Conservation (phyloP, 352 stramenopile genomes). For the Pythium sp. region DNA sequence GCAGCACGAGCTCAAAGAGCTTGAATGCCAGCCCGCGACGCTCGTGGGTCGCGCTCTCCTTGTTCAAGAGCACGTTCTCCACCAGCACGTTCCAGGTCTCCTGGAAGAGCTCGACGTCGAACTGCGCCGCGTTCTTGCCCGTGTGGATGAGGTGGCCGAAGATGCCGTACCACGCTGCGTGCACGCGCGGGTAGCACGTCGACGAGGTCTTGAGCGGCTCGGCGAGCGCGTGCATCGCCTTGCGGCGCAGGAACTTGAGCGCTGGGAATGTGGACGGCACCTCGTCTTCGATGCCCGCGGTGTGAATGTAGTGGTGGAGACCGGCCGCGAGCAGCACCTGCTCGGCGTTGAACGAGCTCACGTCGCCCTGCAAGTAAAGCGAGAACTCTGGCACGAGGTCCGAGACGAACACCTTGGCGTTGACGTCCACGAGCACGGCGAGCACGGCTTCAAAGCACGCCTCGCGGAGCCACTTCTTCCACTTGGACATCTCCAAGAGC, state of each 20-base stretch:
- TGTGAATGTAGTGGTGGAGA: constrained; percentile 65
- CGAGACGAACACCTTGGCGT: constrained; percentile 45
- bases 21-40: constrained; percentile 78
- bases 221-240: constrained; percentile 57
- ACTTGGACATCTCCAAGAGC: constrained; percentile 48
- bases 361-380: constrained; percentile 29
- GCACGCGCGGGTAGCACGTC: constrained; percentile 68
- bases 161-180: constrained; percentile 74
- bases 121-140: constrained; percentile 26
- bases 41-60: constrained; percentile 60
- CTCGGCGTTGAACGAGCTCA: constrained; percentile 62
- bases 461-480: constrained; percentile 88
- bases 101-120: constrained; percentile 70
- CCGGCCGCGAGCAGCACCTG: constrained; percentile 77
- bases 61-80: constrained; percentile 65
- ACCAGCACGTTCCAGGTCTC: constrained; percentile 81
- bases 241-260: constrained; percentile 44
- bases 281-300: constrained; percentile 33
- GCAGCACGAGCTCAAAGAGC: constrained; percentile 74
- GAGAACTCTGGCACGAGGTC: constrained; percentile 35
- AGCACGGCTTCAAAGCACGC: constrained; percentile 71
- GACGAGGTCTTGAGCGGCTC: constrained; percentile 71
- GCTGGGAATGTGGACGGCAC: constrained; percentile 41
- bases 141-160: constrained; percentile 71
- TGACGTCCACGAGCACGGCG: constrained; percentile 51